Base-by-base conservation (phyloP, 306 rosid genomes). In the Quercus agrifolia region DNA sequence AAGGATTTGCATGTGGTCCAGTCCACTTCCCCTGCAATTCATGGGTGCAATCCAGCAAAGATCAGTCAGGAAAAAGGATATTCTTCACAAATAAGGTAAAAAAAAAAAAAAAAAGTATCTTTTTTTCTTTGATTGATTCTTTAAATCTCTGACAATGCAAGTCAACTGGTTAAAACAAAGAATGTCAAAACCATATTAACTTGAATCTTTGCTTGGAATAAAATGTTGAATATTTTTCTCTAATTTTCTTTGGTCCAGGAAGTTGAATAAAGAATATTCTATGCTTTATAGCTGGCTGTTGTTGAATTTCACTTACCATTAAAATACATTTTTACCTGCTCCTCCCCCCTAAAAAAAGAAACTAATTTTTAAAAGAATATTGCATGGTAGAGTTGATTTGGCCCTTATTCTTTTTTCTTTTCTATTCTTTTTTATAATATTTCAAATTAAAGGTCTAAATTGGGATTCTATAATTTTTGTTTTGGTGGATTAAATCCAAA, bases 11-110 rank as follows among this genome's bases (percentile, higher is more conserved):
- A 1, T 74, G 79, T 73, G 99, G 93, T 69, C 87, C 96, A 6
- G 81, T 95, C 54, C 94, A 92, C 85, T 95, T 95, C 76, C 92
- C 92, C 17, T 93, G 97, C 81, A 91, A 91, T 44, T 95, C 99
- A 8, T 95, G 97, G 96, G 94, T 95, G 27, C 99, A 95, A 82
- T 84, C 98, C 44, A 86, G 81, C 58, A 95, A 90, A 86, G 90
- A 92, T 83, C 86, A 82, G 70, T 94, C 94, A 61, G 94, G 57
- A 63, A 89, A 90, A 59, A 87, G 99, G 73, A 85, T 92, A 31
- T 91, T 95, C 87, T 95, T 95, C 81, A 83, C 91, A 44, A 95
- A 95, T 18, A 80, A 89, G 97, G 99, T 94, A 70, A 28, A 70
- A 28, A 25, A 70, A 38, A 28, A 25, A 70, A 38, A 35, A 33